These are phyloP conservation scores for Grosmannia serpens DNA, from an alignment of 2,329 filamentous ascomycete genomes.

Conservation along the genomic window DNA sequence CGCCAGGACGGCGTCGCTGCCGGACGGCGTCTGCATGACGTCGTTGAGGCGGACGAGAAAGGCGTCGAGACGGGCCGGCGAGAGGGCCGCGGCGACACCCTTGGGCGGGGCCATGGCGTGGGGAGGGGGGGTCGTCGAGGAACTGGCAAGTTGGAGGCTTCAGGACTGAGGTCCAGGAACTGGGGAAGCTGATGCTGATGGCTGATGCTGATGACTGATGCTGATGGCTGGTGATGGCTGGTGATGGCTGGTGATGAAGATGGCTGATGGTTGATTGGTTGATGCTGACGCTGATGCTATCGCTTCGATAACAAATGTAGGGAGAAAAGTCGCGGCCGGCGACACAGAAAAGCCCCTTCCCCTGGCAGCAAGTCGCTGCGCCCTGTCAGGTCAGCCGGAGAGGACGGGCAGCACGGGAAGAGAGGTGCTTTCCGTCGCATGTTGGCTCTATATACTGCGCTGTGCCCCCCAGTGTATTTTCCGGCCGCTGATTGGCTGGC, in stretches of 20 bases:
- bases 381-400: not conserved
- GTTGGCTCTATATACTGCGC: not conserved
- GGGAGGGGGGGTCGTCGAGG: no score
- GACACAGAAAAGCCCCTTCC: not conserved
- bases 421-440: not conserved
- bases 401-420: not conserved
- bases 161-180: no score
- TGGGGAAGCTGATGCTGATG: no score
- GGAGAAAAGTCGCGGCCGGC: no score
- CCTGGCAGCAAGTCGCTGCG: not conserved
- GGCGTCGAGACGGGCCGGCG: conserved; percentile 32
- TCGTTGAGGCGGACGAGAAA: conserved; percentile 46
- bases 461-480: not conserved
- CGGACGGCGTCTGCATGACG: conserved; percentile 55
- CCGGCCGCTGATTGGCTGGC: not conserved
- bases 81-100: not conserved
- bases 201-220: no score
- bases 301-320: no score
- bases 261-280: no score
- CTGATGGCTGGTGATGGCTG: no score
- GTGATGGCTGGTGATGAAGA: no score
- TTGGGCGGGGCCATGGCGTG: not conserved
- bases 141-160: no score
- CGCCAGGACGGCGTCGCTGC: conserved; percentile 59
- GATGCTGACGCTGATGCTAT: no score